phyloP scores from a whole-genome alignment of 1,284 basidiomycete species.

The Boletus semigastroideus region DNA sequence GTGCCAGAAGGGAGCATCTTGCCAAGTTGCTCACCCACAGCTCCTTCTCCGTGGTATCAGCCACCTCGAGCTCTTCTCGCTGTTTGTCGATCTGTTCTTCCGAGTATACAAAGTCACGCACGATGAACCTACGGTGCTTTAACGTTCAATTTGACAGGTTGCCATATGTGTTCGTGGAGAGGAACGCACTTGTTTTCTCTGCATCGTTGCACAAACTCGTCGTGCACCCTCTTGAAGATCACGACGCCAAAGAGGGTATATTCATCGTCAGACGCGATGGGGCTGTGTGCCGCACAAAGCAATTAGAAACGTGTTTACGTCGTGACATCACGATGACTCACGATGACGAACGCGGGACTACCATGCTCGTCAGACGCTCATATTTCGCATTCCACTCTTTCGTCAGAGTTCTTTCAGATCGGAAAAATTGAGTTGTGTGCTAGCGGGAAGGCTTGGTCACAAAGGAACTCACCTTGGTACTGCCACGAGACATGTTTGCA shows the following conservation, averaged over 20 bases:
- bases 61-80: constrained; percentile 75
- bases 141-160: constrained; percentile 5
- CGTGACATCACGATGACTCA: constrained; percentile 40
- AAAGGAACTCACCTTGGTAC: constrained; percentile 78
- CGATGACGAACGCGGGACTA: constrained; percentile 94
- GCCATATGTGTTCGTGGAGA: constrained; percentile 14
- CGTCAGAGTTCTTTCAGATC: constrained; percentile 59
- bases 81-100: constrained; percentile 85
- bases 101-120: constrained; percentile 94
- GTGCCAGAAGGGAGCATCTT: not conserved
- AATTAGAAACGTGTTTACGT: constrained; percentile 24
- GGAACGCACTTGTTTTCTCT: constrained; percentile 84
- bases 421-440: constrained; percentile 10
- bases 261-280: constrained; percentile 84
- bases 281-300: constrained; percentile 35
- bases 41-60: constrained; percentile 91
- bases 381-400: constrained; percentile 93
- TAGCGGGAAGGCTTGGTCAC: constrained; percentile 5
- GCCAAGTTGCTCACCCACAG: constrained; percentile 76
- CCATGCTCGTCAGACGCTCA: constrained; percentile 86
- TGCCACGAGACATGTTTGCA: constrained; percentile 92
- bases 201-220: constrained; percentile 93
- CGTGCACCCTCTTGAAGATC: constrained; percentile 88
- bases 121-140: constrained; percentile 62
- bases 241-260: constrained; percentile 88